Evolutionary conservation across 441 rosid species (phyloP).

Genomic region (Gossypium gossypioides): DNA sequence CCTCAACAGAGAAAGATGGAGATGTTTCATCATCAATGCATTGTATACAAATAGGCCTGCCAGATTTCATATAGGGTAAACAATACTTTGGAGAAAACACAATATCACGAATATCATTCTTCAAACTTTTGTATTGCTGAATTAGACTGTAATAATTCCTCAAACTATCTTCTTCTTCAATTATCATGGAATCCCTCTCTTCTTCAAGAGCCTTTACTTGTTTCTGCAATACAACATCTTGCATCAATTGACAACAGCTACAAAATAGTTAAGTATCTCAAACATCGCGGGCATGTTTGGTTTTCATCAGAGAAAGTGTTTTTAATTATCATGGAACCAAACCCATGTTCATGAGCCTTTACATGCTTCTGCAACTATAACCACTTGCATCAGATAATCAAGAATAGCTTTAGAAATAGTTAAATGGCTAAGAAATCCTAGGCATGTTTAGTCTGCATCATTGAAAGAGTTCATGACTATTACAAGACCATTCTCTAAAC

Average conservation of each 20-base stretch:
- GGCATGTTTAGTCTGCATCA: background rate
- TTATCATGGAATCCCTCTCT: slow-evolving; percentile 77
- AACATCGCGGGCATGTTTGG: background rate
- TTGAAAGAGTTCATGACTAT: background rate
- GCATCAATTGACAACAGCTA: slow-evolving; percentile 1
- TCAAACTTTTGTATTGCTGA: slow-evolving; percentile 61
- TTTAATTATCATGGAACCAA: slow-evolving; percentile 47
- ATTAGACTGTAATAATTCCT: slow-evolving; percentile 69
- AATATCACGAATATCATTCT: slow-evolving; percentile 69
- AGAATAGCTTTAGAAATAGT: background rate
- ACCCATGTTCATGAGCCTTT: slow-evolving; percentile 55
- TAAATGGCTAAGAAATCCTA: slow-evolving; percentile 1
- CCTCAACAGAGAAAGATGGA: slow-evolving; percentile 58
- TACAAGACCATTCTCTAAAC: background rate
- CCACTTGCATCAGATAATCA: slow-evolving; percentile 10
- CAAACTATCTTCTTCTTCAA: slow-evolving; percentile 90
- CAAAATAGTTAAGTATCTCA: slow-evolving; percentile 1
- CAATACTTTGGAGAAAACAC: slow-evolving; percentile 74
- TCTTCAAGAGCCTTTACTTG: slow-evolving; percentile 68
- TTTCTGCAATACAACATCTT: slow-evolving; percentile 43
- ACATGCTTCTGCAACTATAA: slow-evolving; percentile 48
- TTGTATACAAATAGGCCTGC: slow-evolving; percentile 60
- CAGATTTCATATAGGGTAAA: slow-evolving; percentile 75
- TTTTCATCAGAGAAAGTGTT: background rate
- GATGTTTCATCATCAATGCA: slow-evolving; percentile 49